A percentile compares a stretch with the other conserved stretches of the same genome.
Evolutionary conservation across 805 yeast genomes (phyloP).

Genomic region (Saturnispora zaruensis): DNA sequence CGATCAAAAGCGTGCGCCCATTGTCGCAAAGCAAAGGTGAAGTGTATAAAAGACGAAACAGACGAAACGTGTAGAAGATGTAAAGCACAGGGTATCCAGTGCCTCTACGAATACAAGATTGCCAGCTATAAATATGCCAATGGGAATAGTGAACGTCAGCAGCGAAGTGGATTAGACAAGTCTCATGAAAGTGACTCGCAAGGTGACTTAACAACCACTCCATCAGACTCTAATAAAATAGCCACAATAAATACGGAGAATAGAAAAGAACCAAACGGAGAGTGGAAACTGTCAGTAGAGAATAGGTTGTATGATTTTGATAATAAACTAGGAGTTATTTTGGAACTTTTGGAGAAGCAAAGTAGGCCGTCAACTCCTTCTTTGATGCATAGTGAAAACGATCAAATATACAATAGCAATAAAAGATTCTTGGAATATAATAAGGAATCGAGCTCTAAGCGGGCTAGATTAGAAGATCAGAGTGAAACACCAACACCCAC

Average conservation of each 20-base stretch:
- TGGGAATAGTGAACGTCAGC: conserved; percentile 11
- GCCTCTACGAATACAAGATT: conserved; percentile 49
- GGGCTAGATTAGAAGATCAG: not conserved
- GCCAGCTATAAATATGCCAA: conserved; percentile 34
- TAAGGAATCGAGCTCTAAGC: not conserved
- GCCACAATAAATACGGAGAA: not conserved
- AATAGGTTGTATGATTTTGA: conserved; percentile 33
- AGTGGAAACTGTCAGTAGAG: conserved; percentile 33
- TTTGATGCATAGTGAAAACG: not conserved
- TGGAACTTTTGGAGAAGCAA: conserved; percentile 28
- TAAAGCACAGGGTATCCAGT: conserved; percentile 39
- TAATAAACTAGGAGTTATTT: conserved; percentile 31
- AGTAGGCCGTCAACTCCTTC: conserved; percentile 1
- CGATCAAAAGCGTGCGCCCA: conserved; percentile 47
- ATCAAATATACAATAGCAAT: too few relatives aligned
- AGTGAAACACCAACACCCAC: not conserved
- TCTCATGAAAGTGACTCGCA: too few relatives aligned
- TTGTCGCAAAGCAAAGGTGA: conserved; percentile 56
- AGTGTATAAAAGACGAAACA: conserved; percentile 41
- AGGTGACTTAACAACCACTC: not conserved
- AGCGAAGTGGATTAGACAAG: not conserved
- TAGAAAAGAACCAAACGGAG: not conserved
- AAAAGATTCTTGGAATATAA: conserved; percentile 3
- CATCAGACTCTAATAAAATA: not conserved
- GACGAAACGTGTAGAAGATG: conserved; percentile 53